phyloP scores from a whole-genome alignment of 2,329 filamentous ascomycete species.

The Ophiocordyceps camponoti-leonardi region DNA sequence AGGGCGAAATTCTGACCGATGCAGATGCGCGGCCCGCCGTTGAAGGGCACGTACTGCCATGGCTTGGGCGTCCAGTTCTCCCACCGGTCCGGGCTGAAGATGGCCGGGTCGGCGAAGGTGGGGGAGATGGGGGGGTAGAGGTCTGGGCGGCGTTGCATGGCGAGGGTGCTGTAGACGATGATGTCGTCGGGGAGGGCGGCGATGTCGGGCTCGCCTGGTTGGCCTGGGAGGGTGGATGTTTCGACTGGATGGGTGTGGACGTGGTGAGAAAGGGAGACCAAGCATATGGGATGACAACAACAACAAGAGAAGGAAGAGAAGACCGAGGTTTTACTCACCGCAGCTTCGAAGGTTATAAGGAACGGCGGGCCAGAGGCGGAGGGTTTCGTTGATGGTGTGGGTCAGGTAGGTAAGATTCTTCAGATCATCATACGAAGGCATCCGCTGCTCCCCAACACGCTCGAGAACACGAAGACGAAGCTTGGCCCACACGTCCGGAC shows the following conservation, averaged over 20 bases:
- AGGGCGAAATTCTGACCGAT: constrained; percentile 70
- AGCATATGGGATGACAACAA: neutral
- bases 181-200: constrained; percentile 45
- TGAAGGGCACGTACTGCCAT: constrained; percentile 62
- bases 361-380: constrained; percentile 62
- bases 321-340: neutral
- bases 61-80: constrained; percentile 41
- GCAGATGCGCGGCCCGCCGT: constrained; percentile 57
- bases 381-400: constrained; percentile 57
- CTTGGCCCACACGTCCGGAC: constrained; percentile 50
- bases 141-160: constrained; percentile 55
- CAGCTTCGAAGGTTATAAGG: constrained; percentile 54
- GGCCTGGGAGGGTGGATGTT: constrained; percentile 58
- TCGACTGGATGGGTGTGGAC: constrained; percentile 43
- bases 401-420: constrained; percentile 77
- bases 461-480: constrained; percentile 56
- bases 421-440: constrained; percentile 61
- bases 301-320: neutral
- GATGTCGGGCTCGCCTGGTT: constrained; percentile 44
- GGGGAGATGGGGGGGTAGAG: constrained; percentile 36
- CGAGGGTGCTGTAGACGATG: constrained; percentile 48
- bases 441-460: constrained; percentile 42
- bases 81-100: constrained; percentile 55
- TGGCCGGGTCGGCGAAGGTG: constrained; percentile 24
- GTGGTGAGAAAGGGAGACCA: neutral